Evolutionary conservation across 805 yeast species (phyloP), one percentile per base, ranked within the genome.

Genomic region (Candida nanaspora): DNA sequence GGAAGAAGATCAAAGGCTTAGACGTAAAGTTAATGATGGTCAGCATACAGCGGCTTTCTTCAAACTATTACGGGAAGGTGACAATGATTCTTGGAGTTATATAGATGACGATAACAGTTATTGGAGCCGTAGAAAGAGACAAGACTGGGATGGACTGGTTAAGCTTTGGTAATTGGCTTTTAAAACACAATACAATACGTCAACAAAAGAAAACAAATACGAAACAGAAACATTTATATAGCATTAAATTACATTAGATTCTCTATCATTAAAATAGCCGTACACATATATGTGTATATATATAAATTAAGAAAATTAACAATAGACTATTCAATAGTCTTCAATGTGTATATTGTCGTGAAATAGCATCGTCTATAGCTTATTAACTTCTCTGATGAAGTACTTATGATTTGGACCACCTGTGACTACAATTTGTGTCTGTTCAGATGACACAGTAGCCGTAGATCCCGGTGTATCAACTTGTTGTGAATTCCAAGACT

Each of bases 1-100:
- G 16, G 98, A 93, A 56, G 86, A 82, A 52, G 67, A 65, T 23
- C 98, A 93, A 64, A 74, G 98, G 53, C 75, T 67, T 7, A 72
- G 95, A 54, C 75, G 98, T 49, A 76, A 72, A 49, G 70, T 65
- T 30, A 53, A 71, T 30, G 78, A 78, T 41, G 78, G 68, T 20
- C 52, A 59, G 0, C 78, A 80, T 56, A 55, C 53, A 27, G 94
- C 96, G 0, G 57, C 61, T 18, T 88, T 80, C 55, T 89, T 89
- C 66, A 61, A 61, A 33, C 68, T 70, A 44, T 64, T 61, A 5
- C 68, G 65, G 15, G 61, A 47, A 8, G 52, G 52, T 31, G 59
- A 53, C 19, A 48, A 50, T 6, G 76, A 70, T 40, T 43, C 44
- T 7, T 86, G 85, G 80, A 68, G 65, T 18, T 67, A 69, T 40